phyloP scores from a whole-genome alignment of 2,329 filamentous ascomycete species.

The Coniochaeta pulveracea region DNA sequence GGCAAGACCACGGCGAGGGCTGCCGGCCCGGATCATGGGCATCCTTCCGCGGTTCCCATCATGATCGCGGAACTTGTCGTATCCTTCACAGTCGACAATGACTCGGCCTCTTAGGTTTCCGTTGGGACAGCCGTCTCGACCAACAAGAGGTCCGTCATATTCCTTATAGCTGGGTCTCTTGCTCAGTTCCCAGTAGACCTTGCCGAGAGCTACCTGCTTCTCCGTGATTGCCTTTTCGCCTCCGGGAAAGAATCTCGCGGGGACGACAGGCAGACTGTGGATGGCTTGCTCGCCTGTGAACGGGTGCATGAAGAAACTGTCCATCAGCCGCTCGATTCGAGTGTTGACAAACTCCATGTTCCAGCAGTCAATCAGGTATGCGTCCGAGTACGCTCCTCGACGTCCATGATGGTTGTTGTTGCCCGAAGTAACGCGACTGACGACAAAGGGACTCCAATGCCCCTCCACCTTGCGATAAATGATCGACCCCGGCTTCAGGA shows the following conservation, averaged over 20 bases:
- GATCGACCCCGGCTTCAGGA: constrained; percentile 32
- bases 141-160: constrained; percentile 29
- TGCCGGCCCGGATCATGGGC: constrained; percentile 13
- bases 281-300: constrained; percentile 34
- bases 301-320: constrained; percentile 20
- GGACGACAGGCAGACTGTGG: constrained; percentile 26
- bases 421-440: constrained; percentile 20
- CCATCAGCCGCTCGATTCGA: constrained; percentile 24
- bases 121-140: constrained; percentile 12
- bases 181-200: constrained; percentile 33
- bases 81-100: constrained; percentile 30
- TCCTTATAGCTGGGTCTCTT: constrained; percentile 33
- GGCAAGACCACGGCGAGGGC: constrained; percentile 6
- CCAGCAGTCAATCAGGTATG: constrained; percentile 26
- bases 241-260: constrained; percentile 29
- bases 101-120: constrained; percentile 25
- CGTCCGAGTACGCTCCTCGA: not conserved
- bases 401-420: constrained; percentile 2
- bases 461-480: constrained; percentile 28
- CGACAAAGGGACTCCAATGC: constrained; percentile 28
- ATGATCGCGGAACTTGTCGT: constrained; percentile 20
- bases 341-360: constrained; percentile 23
- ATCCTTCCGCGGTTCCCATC: not conserved
- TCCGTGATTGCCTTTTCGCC: constrained; percentile 19
- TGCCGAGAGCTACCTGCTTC: constrained; percentile 28